These are phyloP conservation scores for Heliamphora pulchella DNA, from an alignment of 179 eudicot genomes.

Conservation along the genomic window DNA sequence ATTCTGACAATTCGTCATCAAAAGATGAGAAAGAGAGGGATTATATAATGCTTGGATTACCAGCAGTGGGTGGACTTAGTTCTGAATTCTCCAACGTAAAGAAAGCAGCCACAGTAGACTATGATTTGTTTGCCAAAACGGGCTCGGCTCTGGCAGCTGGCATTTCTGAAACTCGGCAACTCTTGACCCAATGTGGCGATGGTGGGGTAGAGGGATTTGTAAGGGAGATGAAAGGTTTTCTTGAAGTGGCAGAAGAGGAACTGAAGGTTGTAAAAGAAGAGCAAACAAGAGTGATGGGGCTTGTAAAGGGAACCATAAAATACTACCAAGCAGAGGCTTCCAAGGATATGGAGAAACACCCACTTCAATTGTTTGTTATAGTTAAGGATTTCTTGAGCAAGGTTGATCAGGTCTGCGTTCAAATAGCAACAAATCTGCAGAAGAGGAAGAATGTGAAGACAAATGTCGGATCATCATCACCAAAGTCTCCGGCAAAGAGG, in stretches of 20 bases:
- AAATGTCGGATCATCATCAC: slow-evolving; percentile 22
- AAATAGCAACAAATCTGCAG: slow-evolving; percentile 61
- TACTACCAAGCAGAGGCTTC: slow-evolving; percentile 75
- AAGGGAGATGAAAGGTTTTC: slow-evolving; percentile 48
- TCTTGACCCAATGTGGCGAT: slow-evolving; percentile 33
- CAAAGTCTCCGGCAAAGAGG: slow-evolving; percentile 36
- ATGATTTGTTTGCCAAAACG: slow-evolving; percentile 33
- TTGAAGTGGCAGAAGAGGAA: slow-evolving; percentile 54
- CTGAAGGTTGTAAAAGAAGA: slow-evolving; percentile 47
- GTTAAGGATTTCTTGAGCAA: slow-evolving; percentile 61
- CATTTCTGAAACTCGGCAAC: slow-evolving; percentile 31
- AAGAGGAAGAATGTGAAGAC: slow-evolving; percentile 20
- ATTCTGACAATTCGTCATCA: slow-evolving; percentile 18
- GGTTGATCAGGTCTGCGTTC: slow-evolving; percentile 76
- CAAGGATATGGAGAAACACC: slow-evolving; percentile 43
- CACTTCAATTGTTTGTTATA: slow-evolving; percentile 62
- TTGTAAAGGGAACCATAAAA: slow-evolving; percentile 66
- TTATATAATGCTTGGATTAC: slow-evolving; percentile 68
- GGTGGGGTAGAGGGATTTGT: slow-evolving; percentile 39
- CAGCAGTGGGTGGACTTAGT: slow-evolving; percentile 74
- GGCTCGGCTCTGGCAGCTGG: slow-evolving; percentile 27
- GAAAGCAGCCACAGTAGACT: slow-evolving; percentile 60
- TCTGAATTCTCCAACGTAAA: slow-evolving; percentile 55
- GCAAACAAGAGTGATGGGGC: slow-evolving; percentile 50
- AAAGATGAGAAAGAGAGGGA: slow-evolving; percentile 66